Percentiles rank a stretch among this genome's conserved stretches.
phyloP scores from a whole-genome alignment of 805 yeast species.

The Scheffersomyces ergatensis region DNA sequence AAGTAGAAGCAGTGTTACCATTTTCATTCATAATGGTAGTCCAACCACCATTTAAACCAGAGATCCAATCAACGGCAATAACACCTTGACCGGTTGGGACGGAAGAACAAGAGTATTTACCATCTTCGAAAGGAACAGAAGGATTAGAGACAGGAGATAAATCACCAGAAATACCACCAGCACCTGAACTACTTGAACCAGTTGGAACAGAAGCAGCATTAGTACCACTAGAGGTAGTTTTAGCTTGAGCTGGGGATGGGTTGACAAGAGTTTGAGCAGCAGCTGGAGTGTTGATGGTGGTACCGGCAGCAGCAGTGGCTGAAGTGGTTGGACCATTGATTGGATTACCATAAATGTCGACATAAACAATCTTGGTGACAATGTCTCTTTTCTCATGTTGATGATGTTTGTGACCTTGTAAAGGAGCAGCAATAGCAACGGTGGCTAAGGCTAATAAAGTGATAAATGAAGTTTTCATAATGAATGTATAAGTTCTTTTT shows the following conservation, averaged over 20 bases:
- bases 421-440: constrained; percentile 30
- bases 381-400: constrained; percentile 39
- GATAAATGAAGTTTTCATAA: constrained; percentile 27
- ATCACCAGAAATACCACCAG: constrained; percentile 38
- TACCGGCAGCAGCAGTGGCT: constrained; percentile 9
- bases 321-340: constrained; percentile 22
- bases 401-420: constrained; percentile 32
- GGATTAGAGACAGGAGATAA: constrained; percentile 58
- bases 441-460: constrained; percentile 25
- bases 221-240: constrained; percentile 6
- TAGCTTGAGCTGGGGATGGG: constrained; percentile 7
- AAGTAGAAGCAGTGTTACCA: constrained; percentile 61
- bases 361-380: constrained; percentile 35
- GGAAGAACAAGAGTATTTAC: constrained; percentile 59
- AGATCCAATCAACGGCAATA: constrained; percentile 55
- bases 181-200: constrained; percentile 10
- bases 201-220: constrained; percentile 5
- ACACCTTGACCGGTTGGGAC: constrained; percentile 88
- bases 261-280: constrained; percentile 6
- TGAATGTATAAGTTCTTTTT: neutral
- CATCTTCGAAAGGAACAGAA: constrained; percentile 64
- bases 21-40: constrained; percentile 67
- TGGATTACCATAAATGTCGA: constrained; percentile 33
- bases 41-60: constrained; percentile 70
- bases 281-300: constrained; percentile 6